Percentiles rank a stretch among this genome's conserved stretches.
Conservation (phyloP, 805 yeast species). For the Clavispora fructus region DNA sequence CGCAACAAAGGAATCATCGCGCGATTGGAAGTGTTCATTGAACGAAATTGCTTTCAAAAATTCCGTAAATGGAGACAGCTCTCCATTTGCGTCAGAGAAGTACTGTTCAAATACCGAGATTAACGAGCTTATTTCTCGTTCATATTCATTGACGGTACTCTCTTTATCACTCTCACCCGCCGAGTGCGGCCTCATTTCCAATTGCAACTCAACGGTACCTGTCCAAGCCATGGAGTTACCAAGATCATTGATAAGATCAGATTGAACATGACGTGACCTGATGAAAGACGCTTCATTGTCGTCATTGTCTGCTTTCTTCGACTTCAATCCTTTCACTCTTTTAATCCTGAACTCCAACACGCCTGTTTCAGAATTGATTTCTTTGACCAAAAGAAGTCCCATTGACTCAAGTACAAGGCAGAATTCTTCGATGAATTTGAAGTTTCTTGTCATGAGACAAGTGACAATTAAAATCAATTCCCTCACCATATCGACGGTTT, state of each 20-base stretch:
- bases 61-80: conserved; percentile 9
- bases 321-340: conserved; percentile 75
- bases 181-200: not conserved
- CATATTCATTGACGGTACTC: not conserved
- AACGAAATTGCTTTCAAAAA: conserved; percentile 22
- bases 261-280: conserved; percentile 15
- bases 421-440: conserved; percentile 32
- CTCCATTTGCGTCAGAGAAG: not conserved
- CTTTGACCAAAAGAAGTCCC: conserved; percentile 63
- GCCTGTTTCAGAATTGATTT: conserved; percentile 17
- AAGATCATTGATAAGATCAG: conserved; percentile 39
- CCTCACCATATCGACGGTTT: not conserved
- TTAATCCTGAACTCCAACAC: conserved; percentile 44
- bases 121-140: not conserved
- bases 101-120: not conserved
- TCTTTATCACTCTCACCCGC: conserved; percentile 3
- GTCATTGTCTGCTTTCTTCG: conserved; percentile 26
- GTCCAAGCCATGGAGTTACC: conserved; percentile 45
- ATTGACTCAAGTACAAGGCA: conserved; percentile 66
- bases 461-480: conserved; percentile 1
- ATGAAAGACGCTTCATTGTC: conserved; percentile 12
- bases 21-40: conserved; percentile 18
- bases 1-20: conserved; percentile 14
- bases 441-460: not conserved
- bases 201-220: conserved; percentile 11